Percentiles rank a stretch among this genome's conserved stretches.
These are phyloP conservation scores for Cyberlindnera euphorbiae DNA, from an alignment of 805 yeast species.

Conservation along the genomic window DNA sequence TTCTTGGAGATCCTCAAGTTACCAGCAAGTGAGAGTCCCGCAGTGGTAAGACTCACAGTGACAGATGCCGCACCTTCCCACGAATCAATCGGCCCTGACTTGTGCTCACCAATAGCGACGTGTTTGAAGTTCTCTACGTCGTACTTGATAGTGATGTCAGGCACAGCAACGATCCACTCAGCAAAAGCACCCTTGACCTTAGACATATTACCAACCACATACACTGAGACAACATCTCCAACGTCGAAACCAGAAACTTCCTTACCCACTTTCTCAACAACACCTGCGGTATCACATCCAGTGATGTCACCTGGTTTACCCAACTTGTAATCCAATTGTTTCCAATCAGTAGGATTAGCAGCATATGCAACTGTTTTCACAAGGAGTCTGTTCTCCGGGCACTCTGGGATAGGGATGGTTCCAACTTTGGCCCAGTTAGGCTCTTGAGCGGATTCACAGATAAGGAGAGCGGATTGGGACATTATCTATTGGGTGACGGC, in stretches of 20 bases:
- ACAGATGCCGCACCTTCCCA: constrained; percentile 62
- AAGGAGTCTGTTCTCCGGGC: constrained; percentile 31
- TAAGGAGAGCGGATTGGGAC: constrained; percentile 21
- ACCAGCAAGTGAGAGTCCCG: constrained; percentile 46
- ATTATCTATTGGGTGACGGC: no score
- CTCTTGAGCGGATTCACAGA: constrained; percentile 14
- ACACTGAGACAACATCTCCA: constrained; percentile 57
- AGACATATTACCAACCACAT: constrained; percentile 49
- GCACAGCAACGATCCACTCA: constrained; percentile 48
- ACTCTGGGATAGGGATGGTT: constrained; percentile 16
- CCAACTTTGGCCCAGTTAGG: constrained; percentile 11
- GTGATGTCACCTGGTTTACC: constrained; percentile 44
- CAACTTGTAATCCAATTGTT: constrained; percentile 39
- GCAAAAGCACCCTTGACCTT: constrained; percentile 53
- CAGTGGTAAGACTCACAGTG: constrained; percentile 38
- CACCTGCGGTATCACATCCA: constrained; percentile 63
- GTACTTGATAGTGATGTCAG: constrained; percentile 29
- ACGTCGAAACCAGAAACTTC: constrained; percentile 35
- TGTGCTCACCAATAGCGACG: constrained; percentile 25
- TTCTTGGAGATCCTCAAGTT: constrained; percentile 39
- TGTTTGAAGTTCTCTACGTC: constrained; percentile 6
- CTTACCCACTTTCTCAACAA: constrained; percentile 47
- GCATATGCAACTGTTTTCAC: constrained; percentile 52
- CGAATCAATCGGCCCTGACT: constrained; percentile 38
- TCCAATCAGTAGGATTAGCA: constrained; percentile 70